Evolutionary conservation across 768 basidiomycete genomes (phyloP).

Genomic region (Suillus ampliporus): DNA sequence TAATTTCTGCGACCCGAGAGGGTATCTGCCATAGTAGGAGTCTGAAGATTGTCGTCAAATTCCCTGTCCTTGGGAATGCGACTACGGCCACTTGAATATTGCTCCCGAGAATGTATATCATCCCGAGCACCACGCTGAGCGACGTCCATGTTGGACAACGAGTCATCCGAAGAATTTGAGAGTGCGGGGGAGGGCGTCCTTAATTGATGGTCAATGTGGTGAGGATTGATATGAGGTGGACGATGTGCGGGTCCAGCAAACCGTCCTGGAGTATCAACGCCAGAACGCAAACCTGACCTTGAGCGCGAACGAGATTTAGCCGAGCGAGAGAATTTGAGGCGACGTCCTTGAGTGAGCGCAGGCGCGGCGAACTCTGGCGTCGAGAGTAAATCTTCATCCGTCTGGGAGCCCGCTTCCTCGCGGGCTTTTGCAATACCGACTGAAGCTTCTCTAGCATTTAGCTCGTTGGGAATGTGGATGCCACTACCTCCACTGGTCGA

Average conservation of each 20-base stretch:
- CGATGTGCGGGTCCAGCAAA: conserved; percentile 58
- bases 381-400: conserved; percentile 34
- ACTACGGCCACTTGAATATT: conserved; percentile 50
- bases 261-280: conserved; percentile 68
- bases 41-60: conserved; percentile 60
- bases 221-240: conserved; percentile 42
- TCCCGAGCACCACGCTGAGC: conserved; percentile 57
- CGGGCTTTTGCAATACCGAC: conserved; percentile 35
- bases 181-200: conserved; percentile 37
- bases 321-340: conserved; percentile 33
- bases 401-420: conserved; percentile 28
- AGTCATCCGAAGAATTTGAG: conserved; percentile 47
- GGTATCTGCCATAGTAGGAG: conserved; percentile 59
- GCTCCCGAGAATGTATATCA: conserved; percentile 50
- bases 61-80: conserved; percentile 68
- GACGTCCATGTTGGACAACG: conserved; percentile 38
- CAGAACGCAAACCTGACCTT: conserved; percentile 52
- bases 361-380: conserved; percentile 38
- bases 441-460: conserved; percentile 18
- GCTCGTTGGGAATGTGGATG: conserved; percentile 20
- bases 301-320: conserved; percentile 39
- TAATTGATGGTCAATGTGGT: conserved; percentile 12
- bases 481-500: conserved; percentile 18
- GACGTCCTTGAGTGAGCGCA: conserved; percentile 36
- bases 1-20: conserved; percentile 19